Evolutionary conservation across 2,329 filamentous ascomycete genomes (phyloP), one percentile per base, ranked within the genome.

Genomic region (Lomentospora prolificans): DNA sequence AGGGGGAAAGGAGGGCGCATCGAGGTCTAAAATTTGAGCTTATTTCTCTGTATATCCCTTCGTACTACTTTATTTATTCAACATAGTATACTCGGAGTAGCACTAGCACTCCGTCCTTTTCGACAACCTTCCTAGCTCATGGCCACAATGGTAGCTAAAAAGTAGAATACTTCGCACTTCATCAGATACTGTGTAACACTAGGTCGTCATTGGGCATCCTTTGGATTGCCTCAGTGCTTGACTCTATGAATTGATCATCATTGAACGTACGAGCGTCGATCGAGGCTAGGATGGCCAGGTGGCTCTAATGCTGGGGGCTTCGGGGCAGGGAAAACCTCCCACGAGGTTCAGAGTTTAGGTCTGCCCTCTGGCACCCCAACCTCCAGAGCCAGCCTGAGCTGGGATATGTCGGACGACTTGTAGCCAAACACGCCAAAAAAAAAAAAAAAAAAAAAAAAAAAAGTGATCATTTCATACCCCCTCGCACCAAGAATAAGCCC

Each of bases 401-500:
- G n/a, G n/a, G n/a, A n/a, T n/a, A n/a, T n/a, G n/a, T n/a, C n/a
- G n/a, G n/a, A n/a, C n/a, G n/a, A n/a, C n/a, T n/a, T n/a, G n/a
- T n/a, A n/a, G n/a, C n/a, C n/a, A n/a, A n/a, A n/a, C n/a, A n/a
- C n/a, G n/a, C n/a, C n/a, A 19, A 58, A 60, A 61, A 52, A 48
- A 46, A 50, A 55, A 60, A 59, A 60, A 51, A 62, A 59, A 59
- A 56, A 57, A 61, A 60, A 61, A 58, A 58, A 48, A 48, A n/a
- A 41, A 55, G 31, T 50, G 55, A 59, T 58, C 57, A 58, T 57
- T 57, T 58, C 36, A 69, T 66, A 67, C 74, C 87, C 87, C 87
- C 90, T 96, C 90, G 91, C 87, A 81, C 90, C 92, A 87, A 96
- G 90, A 96, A 96, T 97, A 90, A 96, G 92, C 92, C 92, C 92